Conservation (phyloP, 2,329 filamentous ascomycete species). For the Colletotrichum liriopes region DNA sequence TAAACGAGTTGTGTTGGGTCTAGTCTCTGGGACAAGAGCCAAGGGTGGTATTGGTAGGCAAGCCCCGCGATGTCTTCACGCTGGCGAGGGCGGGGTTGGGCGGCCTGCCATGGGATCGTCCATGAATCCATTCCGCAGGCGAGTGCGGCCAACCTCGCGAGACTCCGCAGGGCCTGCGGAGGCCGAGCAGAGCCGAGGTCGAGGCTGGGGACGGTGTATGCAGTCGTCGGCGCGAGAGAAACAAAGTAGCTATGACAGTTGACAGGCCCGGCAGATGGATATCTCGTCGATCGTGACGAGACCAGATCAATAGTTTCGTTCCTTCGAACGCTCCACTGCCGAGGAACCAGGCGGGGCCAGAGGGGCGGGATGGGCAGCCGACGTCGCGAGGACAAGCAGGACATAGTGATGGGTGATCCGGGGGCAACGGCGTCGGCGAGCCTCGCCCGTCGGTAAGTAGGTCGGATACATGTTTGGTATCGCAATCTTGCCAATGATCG, state of each 20-base stretch:
- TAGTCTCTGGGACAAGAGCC: background rate
- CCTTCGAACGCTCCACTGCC: conserved; percentile 21
- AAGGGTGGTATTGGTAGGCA: conserved; percentile 1
- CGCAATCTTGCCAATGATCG: background rate
- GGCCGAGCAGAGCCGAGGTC: background rate
- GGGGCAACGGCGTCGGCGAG: background rate
- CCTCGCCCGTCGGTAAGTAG: background rate
- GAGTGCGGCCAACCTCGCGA: background rate
- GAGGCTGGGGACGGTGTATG: conserved; percentile 8
- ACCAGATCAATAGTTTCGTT: conserved; percentile 37
- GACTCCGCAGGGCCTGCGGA: background rate
- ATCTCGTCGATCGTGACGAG: conserved; percentile 19
- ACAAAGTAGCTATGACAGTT: conserved; percentile 4
- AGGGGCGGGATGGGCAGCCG: background rate
- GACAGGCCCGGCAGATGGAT: conserved; percentile 3
- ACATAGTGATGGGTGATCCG: background rate
- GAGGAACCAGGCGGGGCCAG: background rate
- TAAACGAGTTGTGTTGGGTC: background rate
- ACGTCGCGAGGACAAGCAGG: conserved; percentile 1
- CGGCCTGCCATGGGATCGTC: background rate
- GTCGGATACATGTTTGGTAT: background rate
- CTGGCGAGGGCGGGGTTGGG: conserved; percentile 3
- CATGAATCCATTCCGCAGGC: background rate
- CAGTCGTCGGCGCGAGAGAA: conserved; percentile 13
- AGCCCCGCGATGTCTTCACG: conserved; percentile 4